Evolutionary conservation across 768 basidiomycete species (phyloP), one percentile per base, ranked within the genome.

Genomic region (Pisolithus tinctorius): DNA sequence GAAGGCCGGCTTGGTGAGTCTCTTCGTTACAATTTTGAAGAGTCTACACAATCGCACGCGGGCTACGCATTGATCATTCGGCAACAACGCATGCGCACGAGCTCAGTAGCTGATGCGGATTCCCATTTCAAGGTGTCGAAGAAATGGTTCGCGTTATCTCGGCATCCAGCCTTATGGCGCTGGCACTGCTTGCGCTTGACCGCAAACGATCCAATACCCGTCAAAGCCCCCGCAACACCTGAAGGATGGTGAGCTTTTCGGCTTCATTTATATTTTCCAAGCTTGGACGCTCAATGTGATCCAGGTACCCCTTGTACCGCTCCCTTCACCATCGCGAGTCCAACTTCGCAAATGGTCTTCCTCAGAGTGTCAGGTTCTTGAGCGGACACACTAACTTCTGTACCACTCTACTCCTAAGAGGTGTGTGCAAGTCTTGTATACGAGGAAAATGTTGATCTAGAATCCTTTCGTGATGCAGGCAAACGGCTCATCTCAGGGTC

Each of bases 361-460:
- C 91, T 0, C 91, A 93, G 65, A 76, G 73, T 17, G 74, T 93
- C 47, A 72, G 83, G 17, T 86, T 94, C 75, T 74, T 94, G 54
- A 79, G 74, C 40, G 91, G 89, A 0, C 93, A 95, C 60, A 89
- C 86, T 11, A 88, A 85, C 61, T 93, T 92, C 65, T 90, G 89
- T 56, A 94, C 92, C 1, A 88, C 87, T 0, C 71, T 94, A 8
- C 72, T 88, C 8, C 64, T 93, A 29, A 74, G 84, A 55, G 77
- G 76, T 73, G 54, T 10, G 68, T 51, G 6, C 6, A 9, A 6
- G 48, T 34, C n/a, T 5, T 26, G 10, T 30, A 0, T 45, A 7
- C 31, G n/a, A 2, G 27, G n/a, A 2, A 27, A 27, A 6, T 4
- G 8, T n/a, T 4, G 13, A 16, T 14, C 34, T 50, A 4, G 4